A percentile compares a stretch with the other conserved stretches of the same genome.
Conservation (phyloP, 2,329 filamentous ascomycete species). For the Cercospora sp. region DNA sequence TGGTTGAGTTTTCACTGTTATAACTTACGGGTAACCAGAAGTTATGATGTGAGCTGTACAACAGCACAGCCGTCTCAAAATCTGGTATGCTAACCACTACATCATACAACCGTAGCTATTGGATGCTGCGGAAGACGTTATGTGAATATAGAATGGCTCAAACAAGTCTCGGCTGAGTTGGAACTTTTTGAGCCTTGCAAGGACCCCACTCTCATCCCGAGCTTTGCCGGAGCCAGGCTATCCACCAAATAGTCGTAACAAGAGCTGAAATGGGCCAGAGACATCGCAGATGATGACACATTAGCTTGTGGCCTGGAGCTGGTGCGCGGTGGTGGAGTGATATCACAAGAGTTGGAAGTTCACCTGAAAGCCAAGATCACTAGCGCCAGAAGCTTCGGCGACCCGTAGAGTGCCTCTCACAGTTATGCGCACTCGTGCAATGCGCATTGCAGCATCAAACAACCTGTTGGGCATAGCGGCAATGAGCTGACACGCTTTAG, state of each 20-base stretch:
- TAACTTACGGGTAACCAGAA: conserved; percentile 61
- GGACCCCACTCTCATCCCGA: no score
- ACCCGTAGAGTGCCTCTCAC: not conserved
- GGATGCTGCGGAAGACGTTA: not conserved
- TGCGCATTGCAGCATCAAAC: not conserved
- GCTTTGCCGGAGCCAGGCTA: no score
- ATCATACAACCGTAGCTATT: not conserved
- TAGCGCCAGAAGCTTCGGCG: not conserved
- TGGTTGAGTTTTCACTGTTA: no score
- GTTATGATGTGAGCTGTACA: conserved; percentile 43
- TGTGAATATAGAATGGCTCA: no score
- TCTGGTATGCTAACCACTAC: conserved; percentile 30
- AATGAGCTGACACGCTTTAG: not conserved
- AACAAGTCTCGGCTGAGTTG: no score
- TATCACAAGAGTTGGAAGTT: not conserved
- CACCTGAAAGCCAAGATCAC: not conserved
- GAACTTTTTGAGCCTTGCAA: no score
- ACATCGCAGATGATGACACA: not conserved
- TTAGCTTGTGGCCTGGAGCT: not conserved
- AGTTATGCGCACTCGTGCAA: not conserved
- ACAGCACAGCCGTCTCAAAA: conserved; percentile 22
- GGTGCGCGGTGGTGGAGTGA: not conserved
- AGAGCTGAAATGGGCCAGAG: no score
- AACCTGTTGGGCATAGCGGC: no score
- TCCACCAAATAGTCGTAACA: no score